Percentiles rank a stretch among this genome's conserved stretches.
phyloP scores from a whole-genome alignment of 805 yeast species.

The Danielia reshetovae region DNA sequence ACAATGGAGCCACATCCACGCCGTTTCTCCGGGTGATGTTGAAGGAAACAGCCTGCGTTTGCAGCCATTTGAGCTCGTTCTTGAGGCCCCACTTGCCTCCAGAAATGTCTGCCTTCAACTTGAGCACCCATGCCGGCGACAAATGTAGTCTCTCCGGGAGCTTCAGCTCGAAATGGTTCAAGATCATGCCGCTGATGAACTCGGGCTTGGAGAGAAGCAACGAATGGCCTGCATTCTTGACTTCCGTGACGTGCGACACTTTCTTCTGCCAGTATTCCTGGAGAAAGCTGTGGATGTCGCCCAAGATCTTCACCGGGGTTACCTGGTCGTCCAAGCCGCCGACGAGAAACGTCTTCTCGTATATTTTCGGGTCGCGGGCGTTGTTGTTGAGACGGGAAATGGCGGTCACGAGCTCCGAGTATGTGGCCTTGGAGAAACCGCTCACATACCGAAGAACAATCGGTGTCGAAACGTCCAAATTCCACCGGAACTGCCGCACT shows the following conservation, averaged over 20 bases:
- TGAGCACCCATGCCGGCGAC: conserved; percentile 68
- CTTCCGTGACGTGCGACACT: conserved; percentile 31
- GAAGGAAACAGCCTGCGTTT: conserved; percentile 47
- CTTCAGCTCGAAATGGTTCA: conserved; percentile 50
- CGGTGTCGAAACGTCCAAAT: conserved; percentile 55
- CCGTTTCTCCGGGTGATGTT: conserved; percentile 31
- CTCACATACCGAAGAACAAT: conserved; percentile 51
- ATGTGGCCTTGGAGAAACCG: conserved; percentile 45
- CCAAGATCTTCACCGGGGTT: conserved; percentile 44
- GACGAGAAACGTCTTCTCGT: conserved; percentile 49
- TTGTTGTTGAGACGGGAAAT: conserved; percentile 33
- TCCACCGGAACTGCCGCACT: conserved; percentile 64
- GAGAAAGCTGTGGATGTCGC: conserved; percentile 26
- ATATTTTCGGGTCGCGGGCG: conserved; percentile 24
- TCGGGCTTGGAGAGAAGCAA: conserved; percentile 62
- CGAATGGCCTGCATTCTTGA: conserved; percentile 61
- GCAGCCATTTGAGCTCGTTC: conserved; percentile 69
- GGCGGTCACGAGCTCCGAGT: conserved; percentile 42
- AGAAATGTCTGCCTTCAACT: conserved; percentile 55
- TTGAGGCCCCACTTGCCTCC: conserved; percentile 80
- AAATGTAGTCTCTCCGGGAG: conserved; percentile 49
- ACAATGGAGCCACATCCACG: conserved; percentile 41
- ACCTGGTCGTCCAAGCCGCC: conserved; percentile 57
- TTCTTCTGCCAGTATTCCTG: conserved; percentile 18
- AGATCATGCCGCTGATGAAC: conserved; percentile 54